Percentiles rank a stretch among this genome's conserved stretches.
phyloP scores from a whole-genome alignment of 164 flowering plant genomes.

The Liquidambar formosana region DNA sequence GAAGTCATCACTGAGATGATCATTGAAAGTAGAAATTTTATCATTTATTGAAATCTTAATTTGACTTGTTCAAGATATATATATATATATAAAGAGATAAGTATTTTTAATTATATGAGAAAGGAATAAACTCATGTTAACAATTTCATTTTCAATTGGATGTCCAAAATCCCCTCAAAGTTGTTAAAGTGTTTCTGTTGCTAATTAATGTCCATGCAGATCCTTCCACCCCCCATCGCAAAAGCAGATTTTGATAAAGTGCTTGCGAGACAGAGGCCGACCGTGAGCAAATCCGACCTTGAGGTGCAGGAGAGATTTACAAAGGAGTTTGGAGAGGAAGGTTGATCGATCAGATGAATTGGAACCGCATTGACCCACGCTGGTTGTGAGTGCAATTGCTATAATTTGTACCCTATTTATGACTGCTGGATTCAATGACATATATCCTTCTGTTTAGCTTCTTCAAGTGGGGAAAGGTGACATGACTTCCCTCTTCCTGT shows the following conservation, averaged over 20 bases:
- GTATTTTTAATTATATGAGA: too few relatives aligned
- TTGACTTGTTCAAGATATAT: too few relatives aligned
- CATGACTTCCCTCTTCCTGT: constrained; percentile 17
- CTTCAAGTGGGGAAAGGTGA: constrained; percentile 14
- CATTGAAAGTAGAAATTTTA: background rate
- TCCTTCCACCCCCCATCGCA: constrained; percentile 85
- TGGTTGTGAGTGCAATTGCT: constrained; percentile 13
- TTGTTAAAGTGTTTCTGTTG: background rate
- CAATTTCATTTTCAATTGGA: background rate
- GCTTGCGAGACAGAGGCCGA: constrained; percentile 92
- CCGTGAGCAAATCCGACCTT: constrained; percentile 92
- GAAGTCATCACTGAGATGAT: background rate
- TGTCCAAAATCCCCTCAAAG: background rate
- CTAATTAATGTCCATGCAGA: constrained; percentile 41
- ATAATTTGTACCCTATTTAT: constrained; percentile 24
- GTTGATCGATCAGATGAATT: constrained; percentile 36
- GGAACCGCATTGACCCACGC: constrained; percentile 1
- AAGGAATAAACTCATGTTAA: background rate
- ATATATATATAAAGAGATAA: too few relatives aligned
- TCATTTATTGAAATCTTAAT: background rate
- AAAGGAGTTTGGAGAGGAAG: constrained; percentile 97
- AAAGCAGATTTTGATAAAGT: constrained; percentile 92
- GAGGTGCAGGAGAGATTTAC: constrained; percentile 96
- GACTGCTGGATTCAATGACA: constrained; percentile 16
- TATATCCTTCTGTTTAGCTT: constrained; percentile 8